Evolutionary conservation across 73 alveolate species (phyloP).

Genomic region (Paramecium caudatum): DNA sequence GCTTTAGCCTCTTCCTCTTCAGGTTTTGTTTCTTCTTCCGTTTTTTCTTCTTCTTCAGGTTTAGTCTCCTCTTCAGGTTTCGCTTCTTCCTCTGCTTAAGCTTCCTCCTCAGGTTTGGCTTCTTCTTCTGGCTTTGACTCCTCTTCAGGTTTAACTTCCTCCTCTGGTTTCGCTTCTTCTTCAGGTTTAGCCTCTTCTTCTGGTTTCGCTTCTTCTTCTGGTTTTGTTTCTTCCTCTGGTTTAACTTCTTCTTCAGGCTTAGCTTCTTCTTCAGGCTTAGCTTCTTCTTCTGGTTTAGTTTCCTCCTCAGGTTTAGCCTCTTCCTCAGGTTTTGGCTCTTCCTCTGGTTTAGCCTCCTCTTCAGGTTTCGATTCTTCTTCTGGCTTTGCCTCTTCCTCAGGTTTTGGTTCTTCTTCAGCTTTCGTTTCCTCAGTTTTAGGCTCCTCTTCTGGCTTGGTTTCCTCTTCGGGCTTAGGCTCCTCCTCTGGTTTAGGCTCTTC

Average conservation of each 20-base stretch:
- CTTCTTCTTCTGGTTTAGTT: neutral
- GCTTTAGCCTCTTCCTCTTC: neutral
- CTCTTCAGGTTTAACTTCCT: neutral
- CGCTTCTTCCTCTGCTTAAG: neutral
- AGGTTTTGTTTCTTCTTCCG: neutral
- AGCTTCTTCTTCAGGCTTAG: conserved; percentile 50
- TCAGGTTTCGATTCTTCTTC: neutral
- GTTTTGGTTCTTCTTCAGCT: neutral
- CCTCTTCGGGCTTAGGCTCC: neutral
- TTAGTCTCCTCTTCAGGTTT: conserved; percentile 2
- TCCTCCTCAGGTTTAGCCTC: neutral
- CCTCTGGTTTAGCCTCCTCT: neutral
- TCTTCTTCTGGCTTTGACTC: neutral
- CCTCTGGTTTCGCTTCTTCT: neutral
- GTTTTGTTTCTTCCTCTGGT: neutral
- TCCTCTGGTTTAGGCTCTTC: neutral
- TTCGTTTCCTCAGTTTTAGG: neutral
- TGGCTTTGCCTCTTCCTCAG: neutral
- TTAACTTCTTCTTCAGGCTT: neutral
- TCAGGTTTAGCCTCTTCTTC: conserved; percentile 9
- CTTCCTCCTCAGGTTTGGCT: too few species aligned
- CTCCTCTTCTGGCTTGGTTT: neutral
- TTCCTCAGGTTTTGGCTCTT: neutral
- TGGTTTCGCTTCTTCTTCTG: neutral
- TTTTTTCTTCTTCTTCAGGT: neutral